Evolutionary conservation across 73 alveolate genomes (phyloP).

Genomic region (Breviolum minutum): DNA sequence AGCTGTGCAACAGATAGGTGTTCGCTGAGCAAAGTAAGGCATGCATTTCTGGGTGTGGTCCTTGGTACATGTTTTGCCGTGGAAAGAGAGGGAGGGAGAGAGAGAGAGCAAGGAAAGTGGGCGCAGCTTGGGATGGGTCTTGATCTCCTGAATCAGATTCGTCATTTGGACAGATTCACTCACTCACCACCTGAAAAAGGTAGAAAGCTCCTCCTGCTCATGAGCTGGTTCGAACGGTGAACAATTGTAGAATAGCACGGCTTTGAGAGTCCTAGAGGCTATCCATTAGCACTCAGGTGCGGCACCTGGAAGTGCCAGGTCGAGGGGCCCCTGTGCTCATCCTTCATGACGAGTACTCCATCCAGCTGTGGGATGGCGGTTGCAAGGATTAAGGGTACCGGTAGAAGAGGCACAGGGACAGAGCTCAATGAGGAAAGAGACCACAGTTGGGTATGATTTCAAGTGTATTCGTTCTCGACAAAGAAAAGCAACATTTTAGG

Average conservation of each 20-base stretch:
- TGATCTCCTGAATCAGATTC: too few species aligned
- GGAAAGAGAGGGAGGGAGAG: too few species aligned
- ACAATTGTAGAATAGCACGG: too few species aligned
- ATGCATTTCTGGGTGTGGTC: constrained; percentile 58
- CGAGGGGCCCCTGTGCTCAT: constrained; percentile 89
- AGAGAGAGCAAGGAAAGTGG: too few species aligned
- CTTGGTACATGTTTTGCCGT: too few species aligned
- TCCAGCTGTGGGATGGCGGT: too few species aligned
- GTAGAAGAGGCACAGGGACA: too few species aligned
- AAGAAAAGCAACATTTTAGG: background rate
- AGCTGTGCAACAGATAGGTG: background rate
- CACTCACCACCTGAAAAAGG: background rate
- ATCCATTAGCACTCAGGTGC: background rate
- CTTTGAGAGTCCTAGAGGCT: background rate
- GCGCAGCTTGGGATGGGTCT: too few species aligned
- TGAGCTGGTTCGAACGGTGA: too few species aligned
- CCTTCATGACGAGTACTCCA: constrained; percentile 57
- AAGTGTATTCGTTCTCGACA: background rate
- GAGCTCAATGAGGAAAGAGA: background rate
- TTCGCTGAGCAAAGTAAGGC: background rate
- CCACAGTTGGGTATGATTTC: background rate
- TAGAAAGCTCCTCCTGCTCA: background rate
- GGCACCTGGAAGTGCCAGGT: constrained; percentile 60
- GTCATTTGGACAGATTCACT: background rate
- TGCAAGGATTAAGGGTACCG: too few species aligned